phyloP scores from a whole-genome alignment of 225 moss, liverwort and hornwort genomes.

The Bryoerythrophyllum caledonicum region DNA sequence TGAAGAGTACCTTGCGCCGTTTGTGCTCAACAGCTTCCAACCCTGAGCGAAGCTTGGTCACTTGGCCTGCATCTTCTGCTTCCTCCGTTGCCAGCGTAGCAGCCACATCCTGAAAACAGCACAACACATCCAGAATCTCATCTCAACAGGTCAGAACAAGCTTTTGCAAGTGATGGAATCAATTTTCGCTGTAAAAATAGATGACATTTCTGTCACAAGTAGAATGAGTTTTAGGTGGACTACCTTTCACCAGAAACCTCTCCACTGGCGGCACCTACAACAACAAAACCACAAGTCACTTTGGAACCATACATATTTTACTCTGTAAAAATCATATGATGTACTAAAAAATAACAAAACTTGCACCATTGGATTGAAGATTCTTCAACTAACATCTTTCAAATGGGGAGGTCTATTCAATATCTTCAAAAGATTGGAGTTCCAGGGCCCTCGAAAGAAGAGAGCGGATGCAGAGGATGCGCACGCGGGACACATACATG shows the following conservation, averaged over 20 bases:
- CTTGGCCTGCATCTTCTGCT: conserved; percentile 85
- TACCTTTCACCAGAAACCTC: conserved; percentile 75
- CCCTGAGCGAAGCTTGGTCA: conserved; percentile 84
- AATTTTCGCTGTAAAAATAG: too few relatives aligned
- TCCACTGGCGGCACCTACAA: conserved; percentile 88
- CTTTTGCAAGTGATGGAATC: not conserved
- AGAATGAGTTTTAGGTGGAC: not conserved
- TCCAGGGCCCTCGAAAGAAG: conserved; percentile 95
- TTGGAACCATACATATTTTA: not conserved
- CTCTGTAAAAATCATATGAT: too few relatives aligned
- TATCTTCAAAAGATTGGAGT: conserved; percentile 73
- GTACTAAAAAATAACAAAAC: too few relatives aligned
- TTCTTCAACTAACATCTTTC: too few relatives aligned
- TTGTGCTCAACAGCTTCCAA: conserved; percentile 98
- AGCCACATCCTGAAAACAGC: conserved; percentile 68
- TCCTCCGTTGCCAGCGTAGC: conserved; percentile 96
- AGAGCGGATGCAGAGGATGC: conserved; percentile 94
- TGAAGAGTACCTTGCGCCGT: conserved; percentile 68
- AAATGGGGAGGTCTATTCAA: too few relatives aligned
- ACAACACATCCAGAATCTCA: not conserved
- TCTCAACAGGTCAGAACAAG: conserved; percentile 9
- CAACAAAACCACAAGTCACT: conserved; percentile 4
- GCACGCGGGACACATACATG: conserved; percentile 97
- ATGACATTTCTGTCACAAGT: too few relatives aligned
- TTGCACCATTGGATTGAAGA: too few relatives aligned